phyloP scores from a whole-genome alignment of 345 rosid species.

The Heritiera littoralis region DNA sequence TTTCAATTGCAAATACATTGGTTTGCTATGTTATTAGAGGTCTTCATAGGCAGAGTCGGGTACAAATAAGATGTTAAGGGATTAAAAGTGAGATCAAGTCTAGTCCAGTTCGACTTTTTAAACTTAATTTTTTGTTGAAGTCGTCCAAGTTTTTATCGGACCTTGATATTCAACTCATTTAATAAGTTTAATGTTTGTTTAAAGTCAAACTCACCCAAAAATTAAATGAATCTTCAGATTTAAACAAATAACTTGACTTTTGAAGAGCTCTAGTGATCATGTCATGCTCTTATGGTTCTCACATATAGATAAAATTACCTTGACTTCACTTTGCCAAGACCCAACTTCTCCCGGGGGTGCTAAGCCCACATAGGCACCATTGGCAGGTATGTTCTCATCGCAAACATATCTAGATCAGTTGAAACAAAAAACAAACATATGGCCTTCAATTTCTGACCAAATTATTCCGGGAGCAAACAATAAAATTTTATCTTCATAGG shows the following conservation, averaged over 20 bases:
- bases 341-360: conserved; percentile 84
- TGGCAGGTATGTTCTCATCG: conserved; percentile 38
- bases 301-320: conserved; percentile 37
- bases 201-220: too few species aligned
- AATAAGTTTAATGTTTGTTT: too few species aligned
- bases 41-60: too few species aligned
- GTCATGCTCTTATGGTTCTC: neutral
- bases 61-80: too few species aligned
- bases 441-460: neutral
- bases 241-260: too few species aligned
- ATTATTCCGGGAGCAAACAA: too few species aligned
- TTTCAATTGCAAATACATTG: neutral
- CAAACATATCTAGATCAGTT: conserved; percentile 28
- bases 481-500: neutral
- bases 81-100: too few species aligned
- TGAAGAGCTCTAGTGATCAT: neutral
- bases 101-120: too few species aligned
- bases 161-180: too few species aligned
- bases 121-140: too few species aligned
- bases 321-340: conserved; percentile 91
- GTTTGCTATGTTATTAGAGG: neutral
- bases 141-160: too few species aligned
- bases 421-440: neutral
- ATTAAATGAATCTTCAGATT: too few species aligned
- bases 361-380: conserved; percentile 75